Base-by-base conservation (phyloP, 2,329 filamentous ascomycete species). In the Penicillium sclerotiorum region DNA sequence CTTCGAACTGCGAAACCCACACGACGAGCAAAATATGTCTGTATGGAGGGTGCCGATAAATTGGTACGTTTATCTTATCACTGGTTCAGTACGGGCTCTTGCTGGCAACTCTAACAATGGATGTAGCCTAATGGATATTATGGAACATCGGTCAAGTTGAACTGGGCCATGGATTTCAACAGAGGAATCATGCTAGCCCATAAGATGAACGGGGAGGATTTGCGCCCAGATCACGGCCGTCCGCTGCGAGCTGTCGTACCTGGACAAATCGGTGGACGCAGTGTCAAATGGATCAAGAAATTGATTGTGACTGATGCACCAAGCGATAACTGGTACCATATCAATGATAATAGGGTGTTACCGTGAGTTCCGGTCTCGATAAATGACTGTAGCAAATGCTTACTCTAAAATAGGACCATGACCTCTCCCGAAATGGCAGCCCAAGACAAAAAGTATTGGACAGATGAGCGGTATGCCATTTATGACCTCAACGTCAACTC, bases 281-380 rank as follows among this genome's bases (percentile, higher is more conserved):
- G 90, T 67, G 91, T 96, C 25, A 96, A 96, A 71, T 96, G 92
- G 92, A 68, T 96, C 50, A 93, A 87, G 74, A 86, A 80, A 57
- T 80, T 96, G 52, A 87, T 91, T 36, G 70, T 96, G 43, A 93
- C 90, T 0, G 81, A 85, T 8, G 77, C 80, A 20, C 90, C 91
- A 0, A 95, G 90, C 65, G 87, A 93, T 55, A 96, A 95, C 65
- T 95, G 90, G 90, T 96, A 96, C 63, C 92, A 96, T 69, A 90
- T 95, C 55, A 92, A 94, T 70, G 92, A 96, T 68, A 96, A 96
- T 66, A 79, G 90, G 50, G 90, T 96, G 1, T 73, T 96, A 32
- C 92, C 92, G 57, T 80, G 61, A 64, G 76, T 71, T 8, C 11
- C 5, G 11, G 3, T 3, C 21, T 28, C 12, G 4, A 6, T 22